These are phyloP conservation scores for Tetrahymena thermophila DNA, from an alignment of 73 alveolate species.

Conservation along the genomic window DNA sequence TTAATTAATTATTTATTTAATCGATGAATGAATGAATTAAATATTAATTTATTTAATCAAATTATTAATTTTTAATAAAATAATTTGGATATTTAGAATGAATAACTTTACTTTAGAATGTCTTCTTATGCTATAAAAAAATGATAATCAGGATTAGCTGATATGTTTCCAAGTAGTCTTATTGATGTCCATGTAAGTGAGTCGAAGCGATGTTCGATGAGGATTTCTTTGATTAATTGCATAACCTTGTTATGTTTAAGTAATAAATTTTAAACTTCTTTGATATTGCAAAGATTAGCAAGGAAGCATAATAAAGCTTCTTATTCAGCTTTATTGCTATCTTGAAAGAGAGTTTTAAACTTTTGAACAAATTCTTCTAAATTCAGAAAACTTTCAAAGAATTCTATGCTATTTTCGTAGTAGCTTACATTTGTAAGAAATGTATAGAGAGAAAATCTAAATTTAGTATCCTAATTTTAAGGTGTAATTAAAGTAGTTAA, in stretches of 20 bases:
- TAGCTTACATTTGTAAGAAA: constrained; percentile 22
- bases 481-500: constrained; percentile 11
- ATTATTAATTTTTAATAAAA: no score
- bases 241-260: constrained; percentile 28
- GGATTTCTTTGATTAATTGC: constrained; percentile 27
- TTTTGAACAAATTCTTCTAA: constrained; percentile 34
- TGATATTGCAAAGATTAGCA: constrained; percentile 19
- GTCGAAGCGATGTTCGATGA: constrained; percentile 18
- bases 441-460: constrained; percentile 18
- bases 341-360: constrained; percentile 12
- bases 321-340: constrained; percentile 7
- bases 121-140: constrained; percentile 33
- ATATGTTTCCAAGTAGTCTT: constrained; percentile 13
- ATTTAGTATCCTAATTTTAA: constrained; percentile 14
- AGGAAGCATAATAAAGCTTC: constrained; percentile 16
- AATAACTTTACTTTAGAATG: not conserved
- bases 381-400: constrained; percentile 30
- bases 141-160: constrained; percentile 26
- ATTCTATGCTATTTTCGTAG: constrained; percentile 31
- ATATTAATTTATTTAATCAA: no score
- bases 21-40: no score
- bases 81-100: no score
- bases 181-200: constrained; percentile 9
- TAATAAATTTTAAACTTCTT: constrained; percentile 26
- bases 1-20: no score